Evolutionary conservation across 345 rosid genomes (phyloP).

Genomic region (Eucalyptus cloeziana): DNA sequence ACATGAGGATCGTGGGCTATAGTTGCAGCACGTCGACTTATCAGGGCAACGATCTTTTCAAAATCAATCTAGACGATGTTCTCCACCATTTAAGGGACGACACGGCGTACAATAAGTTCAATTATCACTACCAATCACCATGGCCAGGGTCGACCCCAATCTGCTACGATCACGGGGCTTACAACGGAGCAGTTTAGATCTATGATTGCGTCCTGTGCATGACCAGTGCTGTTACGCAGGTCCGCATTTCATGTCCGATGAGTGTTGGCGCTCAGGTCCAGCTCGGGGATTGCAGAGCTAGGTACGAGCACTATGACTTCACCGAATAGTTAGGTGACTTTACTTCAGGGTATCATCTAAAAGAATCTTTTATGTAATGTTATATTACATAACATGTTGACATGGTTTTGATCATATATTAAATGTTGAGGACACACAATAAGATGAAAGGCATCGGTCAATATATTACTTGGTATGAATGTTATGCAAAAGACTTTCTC

Average conservation of each 20-base stretch:
- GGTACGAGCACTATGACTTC: background rate
- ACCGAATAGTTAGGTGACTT: background rate
- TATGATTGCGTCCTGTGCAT: background rate
- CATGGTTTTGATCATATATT: background rate
- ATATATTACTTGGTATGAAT: background rate
- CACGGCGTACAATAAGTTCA: background rate
- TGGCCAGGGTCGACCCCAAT: background rate
- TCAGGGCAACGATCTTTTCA: background rate
- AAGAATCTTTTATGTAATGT: background rate
- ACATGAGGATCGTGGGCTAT: background rate
- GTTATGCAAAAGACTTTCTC: background rate
- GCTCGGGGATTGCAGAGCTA: background rate
- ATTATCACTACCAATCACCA: background rate
- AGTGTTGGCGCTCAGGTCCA: background rate
- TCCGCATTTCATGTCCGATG: background rate
- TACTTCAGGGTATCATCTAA: background rate
- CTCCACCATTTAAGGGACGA: background rate
- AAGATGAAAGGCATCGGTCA: background rate
- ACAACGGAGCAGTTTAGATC: background rate
- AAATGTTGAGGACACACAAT: background rate
- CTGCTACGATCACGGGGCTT: background rate
- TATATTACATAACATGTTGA: background rate
- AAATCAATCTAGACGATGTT: background rate
- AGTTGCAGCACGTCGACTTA: rapidly evolving
- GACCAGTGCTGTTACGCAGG: background rate